Evolutionary conservation across 805 yeast genomes (phyloP), one percentile per base, ranked within the genome.

Genomic region (Yarrowia bubula): DNA sequence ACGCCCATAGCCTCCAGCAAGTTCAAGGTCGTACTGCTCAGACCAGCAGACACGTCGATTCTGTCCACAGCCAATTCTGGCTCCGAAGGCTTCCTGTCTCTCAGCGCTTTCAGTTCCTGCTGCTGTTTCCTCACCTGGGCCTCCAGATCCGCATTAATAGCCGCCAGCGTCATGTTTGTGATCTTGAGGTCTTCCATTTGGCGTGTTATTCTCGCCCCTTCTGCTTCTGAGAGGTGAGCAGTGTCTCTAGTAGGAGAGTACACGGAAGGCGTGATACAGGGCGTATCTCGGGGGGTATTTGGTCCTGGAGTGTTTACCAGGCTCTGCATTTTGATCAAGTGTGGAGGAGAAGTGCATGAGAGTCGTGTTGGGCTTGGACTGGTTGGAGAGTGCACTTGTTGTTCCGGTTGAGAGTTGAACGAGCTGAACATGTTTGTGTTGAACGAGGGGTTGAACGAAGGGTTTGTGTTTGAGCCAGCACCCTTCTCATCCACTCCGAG

Each of bases 71-170:
- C 38, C 13, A 35, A 6, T 35, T 35, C 38, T 35, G 13, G 13
- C 38, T 35, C 13, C 3, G 38, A 35, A 11, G 38, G 38, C 28
- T 22, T 22, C 14, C 55, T 18, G 8, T 48, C 55, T 15, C 61
- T 22, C 7, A 55, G 61, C 15, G 7, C 39, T 31, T 55, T 55
- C 18, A 55, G 61, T 13, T 55, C 61, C 46, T 55, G 46, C 31
- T 55, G 61, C 22, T 55, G 61, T 38, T 55, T 55, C 13, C 47
- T 22, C 8, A 55, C 61, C 61, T 55, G 61, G 8, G 46, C 61
- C 17, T 55, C 61, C 13, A 55, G 47, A 15, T 39, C 47, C 35
- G 31, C 38, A 31, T 55, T 55, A 17, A 55, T 55, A 31, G 39
- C 47, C 6, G 61, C 41, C 33, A 55, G 61, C 6, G 61, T 55